phyloP scores from a whole-genome alignment of 2,329 filamentous ascomycete genomes.

The Colletotrichum sp. region DNA sequence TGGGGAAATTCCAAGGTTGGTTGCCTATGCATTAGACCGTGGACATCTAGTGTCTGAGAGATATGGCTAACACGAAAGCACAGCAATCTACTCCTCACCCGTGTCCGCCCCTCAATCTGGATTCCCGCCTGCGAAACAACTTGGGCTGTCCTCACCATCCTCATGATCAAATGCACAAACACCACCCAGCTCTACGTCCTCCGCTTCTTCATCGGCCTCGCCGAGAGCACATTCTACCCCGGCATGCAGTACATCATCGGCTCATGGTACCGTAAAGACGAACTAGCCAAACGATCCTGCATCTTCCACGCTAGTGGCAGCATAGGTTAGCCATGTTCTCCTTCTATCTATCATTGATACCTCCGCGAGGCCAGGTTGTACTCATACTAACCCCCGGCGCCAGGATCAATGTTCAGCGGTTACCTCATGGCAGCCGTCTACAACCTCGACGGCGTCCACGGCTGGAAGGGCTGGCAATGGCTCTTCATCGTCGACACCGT shows the following conservation, averaged over 20 bases:
- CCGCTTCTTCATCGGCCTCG: slow-evolving; percentile 34
- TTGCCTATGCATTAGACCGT: rapidly evolving
- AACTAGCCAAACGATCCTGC: slow-evolving; percentile 33
- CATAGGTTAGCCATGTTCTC: slow-evolving; percentile 4
- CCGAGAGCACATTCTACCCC: slow-evolving; percentile 30
- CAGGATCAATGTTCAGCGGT: slow-evolving; percentile 29
- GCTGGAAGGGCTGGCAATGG: slow-evolving; percentile 41
- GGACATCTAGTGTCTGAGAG: rapidly evolving
- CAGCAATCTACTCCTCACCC: slow-evolving; percentile 38
- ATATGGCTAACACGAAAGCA: slow-evolving; percentile 8
- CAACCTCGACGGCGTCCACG: slow-evolving; percentile 35
- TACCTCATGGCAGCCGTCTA: slow-evolving; percentile 42
- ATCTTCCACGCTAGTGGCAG: slow-evolving; percentile 29
- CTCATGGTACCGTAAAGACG: slow-evolving; percentile 33
- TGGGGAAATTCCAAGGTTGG: slow-evolving; percentile 29
- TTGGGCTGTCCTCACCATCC: slow-evolving; percentile 37
- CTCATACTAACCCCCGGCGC: rapidly evolving
- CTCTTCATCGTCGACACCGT: slow-evolving; percentile 45
- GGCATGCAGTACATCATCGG: slow-evolving; percentile 30
- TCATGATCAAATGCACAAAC: slow-evolving; percentile 38
- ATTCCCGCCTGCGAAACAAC: slow-evolving; percentile 33
- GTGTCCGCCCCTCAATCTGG: slow-evolving; percentile 32
- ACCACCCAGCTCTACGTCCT: slow-evolving; percentile 34
- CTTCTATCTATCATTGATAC: rapidly evolving
- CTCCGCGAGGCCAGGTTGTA: background rate